Base-by-base conservation (phyloP, 768 basidiomycete species). In the Dentipellis sp. region DNA sequence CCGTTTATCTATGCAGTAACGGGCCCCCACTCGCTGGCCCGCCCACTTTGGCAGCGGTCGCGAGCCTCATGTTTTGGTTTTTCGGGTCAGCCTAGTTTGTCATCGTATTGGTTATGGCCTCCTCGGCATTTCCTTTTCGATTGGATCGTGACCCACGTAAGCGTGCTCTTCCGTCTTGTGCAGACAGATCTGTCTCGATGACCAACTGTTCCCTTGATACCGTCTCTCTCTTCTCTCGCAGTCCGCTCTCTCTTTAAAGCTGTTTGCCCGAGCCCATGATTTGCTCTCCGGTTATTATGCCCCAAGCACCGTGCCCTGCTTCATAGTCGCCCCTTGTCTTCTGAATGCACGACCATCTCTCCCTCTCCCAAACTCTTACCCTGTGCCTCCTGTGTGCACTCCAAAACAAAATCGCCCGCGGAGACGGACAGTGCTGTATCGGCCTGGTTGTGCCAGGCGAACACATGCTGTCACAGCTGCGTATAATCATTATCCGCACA, bases 341-440 rank as follows among this genome's bases (percentile, higher is more conserved):
- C 19, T 60, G 56, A 56, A 49, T 49, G 48, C 29, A 29, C 29
- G 3, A 3, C 21, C 48, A 49, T 22, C 48, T 49, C 48, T 34
- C 48, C 48, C 8, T 22, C 9, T 22, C 48, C 8, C 48, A 49
- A 49, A 7, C 48, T 1, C 29, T 22, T 22, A 22, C 29, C 8
- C 14, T 16, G 14, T 49, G 48, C 19, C 10, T 14, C 22, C 17
- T 45, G 42, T 34, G 21, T 22, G 48, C 14, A 49, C 14, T 49
- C 48, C 29, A 34, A 22, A 14, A 14, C 21, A 22, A 22, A 22
- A n/a, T 34, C 14, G 29, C n/a, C 22, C 48, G 48, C 21, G 19
- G 48, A 7, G 21, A 49, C 48, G 21, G 48, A 14, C 48, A 22
- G 19, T 14, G 19, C 19, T 45, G 42, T 45, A 16, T 45, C 37